Conservation (phyloP, 768 basidiomycete species). For the Leccinellum albellum region DNA sequence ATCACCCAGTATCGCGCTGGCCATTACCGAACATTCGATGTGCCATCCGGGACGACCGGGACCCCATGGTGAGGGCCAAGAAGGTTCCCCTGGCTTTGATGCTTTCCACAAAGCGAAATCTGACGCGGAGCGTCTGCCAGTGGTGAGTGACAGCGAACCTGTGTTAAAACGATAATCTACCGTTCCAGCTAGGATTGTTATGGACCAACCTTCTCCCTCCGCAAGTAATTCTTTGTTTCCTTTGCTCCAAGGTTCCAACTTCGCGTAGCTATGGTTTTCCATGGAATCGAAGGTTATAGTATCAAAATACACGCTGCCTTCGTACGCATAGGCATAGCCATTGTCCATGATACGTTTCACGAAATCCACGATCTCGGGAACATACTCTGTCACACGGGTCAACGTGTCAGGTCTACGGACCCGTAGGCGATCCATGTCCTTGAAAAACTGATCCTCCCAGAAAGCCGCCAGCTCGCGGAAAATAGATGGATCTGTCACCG, state of each 20-base stretch:
- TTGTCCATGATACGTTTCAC: slow-evolving; percentile 82
- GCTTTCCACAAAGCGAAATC: slow-evolving; percentile 99
- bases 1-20: slow-evolving; percentile 57
- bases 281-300: slow-evolving; percentile 76
- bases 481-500: slow-evolving; percentile 82
- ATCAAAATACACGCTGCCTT: slow-evolving; percentile 91
- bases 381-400: slow-evolving; percentile 95
- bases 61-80: slow-evolving; percentile 97
- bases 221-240: slow-evolving; percentile 86
- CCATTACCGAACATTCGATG: slow-evolving; percentile 99
- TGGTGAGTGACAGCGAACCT: slow-evolving; percentile 57
- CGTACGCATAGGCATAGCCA: slow-evolving; percentile 69
- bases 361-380: slow-evolving; percentile 90
- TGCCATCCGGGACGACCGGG: slow-evolving; percentile 94
- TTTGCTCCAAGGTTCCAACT: slow-evolving; percentile 94
- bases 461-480: slow-evolving; percentile 77
- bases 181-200: neutral
- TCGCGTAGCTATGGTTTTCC: slow-evolving; percentile 82
- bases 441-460: slow-evolving; percentile 90
- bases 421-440: slow-evolving; percentile 85
- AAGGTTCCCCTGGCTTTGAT: slow-evolving; percentile 93
- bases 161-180: neutral
- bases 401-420: slow-evolving; percentile 86
- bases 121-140: slow-evolving; percentile 71
- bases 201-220: slow-evolving; percentile 78